These are phyloP conservation scores for Penicillium cosmopolitanum DNA, from an alignment of 495 filamentous ascomycete genomes.

Conservation along the genomic window DNA sequence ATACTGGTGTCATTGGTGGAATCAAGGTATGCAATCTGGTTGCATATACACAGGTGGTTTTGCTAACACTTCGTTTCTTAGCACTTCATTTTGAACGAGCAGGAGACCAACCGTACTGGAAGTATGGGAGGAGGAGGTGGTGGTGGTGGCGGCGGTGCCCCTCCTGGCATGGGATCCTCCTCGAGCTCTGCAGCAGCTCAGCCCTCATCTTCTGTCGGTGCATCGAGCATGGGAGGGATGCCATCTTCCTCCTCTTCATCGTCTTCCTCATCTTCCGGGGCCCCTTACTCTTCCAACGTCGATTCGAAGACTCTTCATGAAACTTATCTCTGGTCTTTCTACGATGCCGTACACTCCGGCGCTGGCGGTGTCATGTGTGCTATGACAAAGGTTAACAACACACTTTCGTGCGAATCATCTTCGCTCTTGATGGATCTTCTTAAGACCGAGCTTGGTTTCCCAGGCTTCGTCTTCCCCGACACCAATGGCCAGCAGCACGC, in stretches of 20 bases:
- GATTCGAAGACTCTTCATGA: slow-evolving; percentile 72
- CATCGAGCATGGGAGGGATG: background rate
- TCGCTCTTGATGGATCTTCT: slow-evolving; percentile 53
- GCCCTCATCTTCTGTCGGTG: slow-evolving; percentile 63
- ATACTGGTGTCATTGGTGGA: slow-evolving; percentile 69
- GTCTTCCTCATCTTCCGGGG: slow-evolving; percentile 41
- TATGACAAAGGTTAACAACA: slow-evolving; percentile 65
- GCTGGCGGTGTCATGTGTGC: slow-evolving; percentile 66
- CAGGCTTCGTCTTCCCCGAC: slow-evolving; percentile 54
- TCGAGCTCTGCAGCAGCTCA: slow-evolving; percentile 7
- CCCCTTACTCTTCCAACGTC: slow-evolving; percentile 61
- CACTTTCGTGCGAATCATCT: slow-evolving; percentile 63
- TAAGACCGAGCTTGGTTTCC: slow-evolving; percentile 61
- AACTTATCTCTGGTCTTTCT: slow-evolving; percentile 73
- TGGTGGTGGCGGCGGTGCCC: background rate
- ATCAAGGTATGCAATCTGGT: slow-evolving; percentile 52
- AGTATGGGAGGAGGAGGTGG: slow-evolving; percentile 8
- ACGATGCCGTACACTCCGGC: slow-evolving; percentile 62
- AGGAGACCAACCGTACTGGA: slow-evolving; percentile 55
- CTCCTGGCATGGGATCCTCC: slow-evolving; percentile 2
- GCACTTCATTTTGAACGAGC: slow-evolving; percentile 68
- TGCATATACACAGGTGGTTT: background rate
- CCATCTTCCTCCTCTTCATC: slow-evolving; percentile 6
- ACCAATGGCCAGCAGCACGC: slow-evolving; percentile 57
- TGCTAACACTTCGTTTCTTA: slow-evolving; percentile 26